Conservation (phyloP, 2,329 filamentous ascomycete species). For the Didymella lethalis region DNA sequence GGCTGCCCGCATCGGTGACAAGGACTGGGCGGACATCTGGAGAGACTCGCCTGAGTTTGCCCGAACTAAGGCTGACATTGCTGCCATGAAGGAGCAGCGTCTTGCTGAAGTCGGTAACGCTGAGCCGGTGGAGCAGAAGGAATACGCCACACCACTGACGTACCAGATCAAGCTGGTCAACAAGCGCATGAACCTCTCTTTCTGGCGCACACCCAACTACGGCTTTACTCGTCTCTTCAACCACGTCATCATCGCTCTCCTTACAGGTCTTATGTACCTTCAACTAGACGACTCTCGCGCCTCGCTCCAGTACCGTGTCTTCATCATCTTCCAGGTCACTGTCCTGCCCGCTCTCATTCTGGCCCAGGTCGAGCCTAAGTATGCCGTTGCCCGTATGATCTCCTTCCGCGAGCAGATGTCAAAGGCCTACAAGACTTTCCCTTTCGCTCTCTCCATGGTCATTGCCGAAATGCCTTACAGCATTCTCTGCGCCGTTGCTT, state of each 20-base stretch:
- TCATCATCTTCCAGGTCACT: slow-evolving; percentile 89
- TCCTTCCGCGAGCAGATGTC: slow-evolving; percentile 86
- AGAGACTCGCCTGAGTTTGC: slow-evolving; percentile 74
- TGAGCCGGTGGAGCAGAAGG: slow-evolving; percentile 65
- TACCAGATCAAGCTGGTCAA: slow-evolving; percentile 82
- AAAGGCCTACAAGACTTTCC: slow-evolving; percentile 84
- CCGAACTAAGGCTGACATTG: slow-evolving; percentile 70
- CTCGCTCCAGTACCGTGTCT: slow-evolving; percentile 84
- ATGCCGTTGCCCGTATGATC: slow-evolving; percentile 78
- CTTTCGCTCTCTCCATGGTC: slow-evolving; percentile 80
- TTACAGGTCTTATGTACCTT: slow-evolving; percentile 82
- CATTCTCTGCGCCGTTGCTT: slow-evolving; percentile 77
- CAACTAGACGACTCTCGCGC: slow-evolving; percentile 77
- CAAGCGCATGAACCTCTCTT: slow-evolving; percentile 75
- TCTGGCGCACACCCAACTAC: slow-evolving; percentile 89
- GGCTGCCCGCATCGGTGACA: slow-evolving; percentile 72
- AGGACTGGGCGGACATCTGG: slow-evolving; percentile 85
- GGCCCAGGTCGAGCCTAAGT: slow-evolving; percentile 84
- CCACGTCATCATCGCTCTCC: slow-evolving; percentile 77
- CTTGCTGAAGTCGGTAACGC: slow-evolving; percentile 56
- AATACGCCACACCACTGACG: slow-evolving; percentile 81
- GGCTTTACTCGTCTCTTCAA: slow-evolving; percentile 88
- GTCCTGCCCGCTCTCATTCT: slow-evolving; percentile 85
- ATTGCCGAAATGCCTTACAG: slow-evolving; percentile 85
- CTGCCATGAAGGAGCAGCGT: slow-evolving; percentile 70